Evolutionary conservation across 805 yeast species (phyloP), one percentile per base, ranked within the genome.

Genomic region (Wickerhamiella domercqiae): DNA sequence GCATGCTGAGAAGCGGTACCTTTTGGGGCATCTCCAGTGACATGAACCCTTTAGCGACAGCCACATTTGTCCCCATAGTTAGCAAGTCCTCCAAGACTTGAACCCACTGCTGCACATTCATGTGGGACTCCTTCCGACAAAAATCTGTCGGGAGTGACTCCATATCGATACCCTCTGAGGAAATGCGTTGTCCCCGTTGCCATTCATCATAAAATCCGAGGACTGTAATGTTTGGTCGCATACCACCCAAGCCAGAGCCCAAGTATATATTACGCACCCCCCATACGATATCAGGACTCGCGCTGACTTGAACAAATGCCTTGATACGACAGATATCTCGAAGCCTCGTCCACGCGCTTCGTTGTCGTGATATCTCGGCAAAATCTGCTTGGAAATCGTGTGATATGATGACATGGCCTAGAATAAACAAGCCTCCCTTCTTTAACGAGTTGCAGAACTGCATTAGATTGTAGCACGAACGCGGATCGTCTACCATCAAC

Each of bases 161-260:
- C n/a, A 62, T 52, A 25, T 61, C 59, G 11, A 63, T 42, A 3
- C 46, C 44, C 31, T 52, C 47, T 2, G 33, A 17, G 25, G 47
- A 44, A 13, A 24, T 9, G 17, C 35, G 40, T 26, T 45, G 48
- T 11, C 49, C 49, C 14, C 38, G 21, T 18, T 44, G 36, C 5
- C 28, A 20, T 42, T 77, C 63, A 52, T 87, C 94, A 48, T 77
- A 81, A 51, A 84, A 84, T 0, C 97, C 97, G 22, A 90, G 43
- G 0, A 90, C 93, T 0, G 95, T 82, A 37, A 90, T 86, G 53
- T 90, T 90, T 2, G 98, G 98, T 50, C 73, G 78, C 98, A 90
- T 90, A 9, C 95, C 96, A 5, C 99, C 99, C n/a, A 90, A 63
- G 0, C 99, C 99, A 2, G 94, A 79, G 0, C 96, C 96, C 42